Evolutionary conservation across 108 stramenopile genomes (phyloP).

Genomic region (Ochromonas danica): DNA sequence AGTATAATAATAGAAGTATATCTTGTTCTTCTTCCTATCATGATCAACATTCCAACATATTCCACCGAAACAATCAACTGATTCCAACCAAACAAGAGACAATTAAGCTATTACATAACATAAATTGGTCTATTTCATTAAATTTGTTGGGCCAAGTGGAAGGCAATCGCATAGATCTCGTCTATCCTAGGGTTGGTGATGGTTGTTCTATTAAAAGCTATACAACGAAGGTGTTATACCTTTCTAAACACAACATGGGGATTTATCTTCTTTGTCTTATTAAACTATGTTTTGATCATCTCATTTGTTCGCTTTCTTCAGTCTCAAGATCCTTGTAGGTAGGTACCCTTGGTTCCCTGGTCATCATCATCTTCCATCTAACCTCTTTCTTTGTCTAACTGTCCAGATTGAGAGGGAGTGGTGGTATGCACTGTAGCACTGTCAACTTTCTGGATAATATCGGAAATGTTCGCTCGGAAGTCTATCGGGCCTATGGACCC

Average conservation of each 20-base stretch:
- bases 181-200: too few species aligned
- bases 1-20: too few species aligned
- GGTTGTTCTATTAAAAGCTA: too few species aligned
- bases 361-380: background rate
- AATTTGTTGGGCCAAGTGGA: too few species aligned
- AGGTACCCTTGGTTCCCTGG: background rate
- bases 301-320: background rate
- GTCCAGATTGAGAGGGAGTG: background rate
- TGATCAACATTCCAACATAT: too few species aligned
- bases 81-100: too few species aligned
- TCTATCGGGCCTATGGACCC: constrained; percentile 33
- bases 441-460: background rate
- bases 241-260: constrained; percentile 22
- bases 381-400: background rate
- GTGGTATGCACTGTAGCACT: background rate
- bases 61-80: too few species aligned
- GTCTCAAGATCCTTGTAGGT: background rate
- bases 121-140: too few species aligned
- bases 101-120: too few species aligned
- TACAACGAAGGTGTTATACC: background rate
- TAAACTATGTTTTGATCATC: background rate
- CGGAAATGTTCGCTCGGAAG: constrained; percentile 6
- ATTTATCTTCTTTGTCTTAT: background rate
- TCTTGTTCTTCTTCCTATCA: too few species aligned
- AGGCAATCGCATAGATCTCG: too few species aligned